Evolutionary conservation across 2,329 filamentous ascomycete genomes (phyloP), one percentile per base, ranked within the genome.

Genomic region (Metarhizium rileyi): DNA sequence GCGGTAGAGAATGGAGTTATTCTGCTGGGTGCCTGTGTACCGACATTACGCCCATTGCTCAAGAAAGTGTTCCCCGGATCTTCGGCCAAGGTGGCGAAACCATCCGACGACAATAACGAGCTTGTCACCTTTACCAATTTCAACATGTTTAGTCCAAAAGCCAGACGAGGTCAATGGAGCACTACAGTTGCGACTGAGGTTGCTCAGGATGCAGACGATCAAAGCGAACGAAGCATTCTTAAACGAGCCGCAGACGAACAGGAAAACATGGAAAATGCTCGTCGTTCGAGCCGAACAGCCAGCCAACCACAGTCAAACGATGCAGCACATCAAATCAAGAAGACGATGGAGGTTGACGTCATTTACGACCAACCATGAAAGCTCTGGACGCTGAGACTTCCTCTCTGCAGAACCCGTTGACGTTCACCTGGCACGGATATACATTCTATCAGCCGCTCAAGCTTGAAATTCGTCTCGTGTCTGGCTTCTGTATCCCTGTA

Each of bases 81-180:
- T 28, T 25, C 47, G 4, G 47, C 40, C 8, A 33, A 18, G 6
- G 47, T 7, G 14, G 38, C 45, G n/a, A 30, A 26, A 43, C 35
- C 38, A 14, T 27, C 40, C 2, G 22, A 41, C 3, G 27, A 41
- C 8, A 18, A 42, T 7, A 45, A 22, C 23, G 23, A 49, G 18
- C 50, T 52, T 22, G 26, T 50, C 5, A 52, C 50, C 3, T 50
- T 49, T 41, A 47, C 50, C 35, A 52, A 49, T 35, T 52, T 50
- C 40, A 47, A 52, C 30, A 26, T 45, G 5, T 50, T 50, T 26
- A 9, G 4, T 43, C 47, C 5, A 44, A 47, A 35, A 45, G 30
- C 18, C 44, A 44, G 28, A 38, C 50, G 47, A 4, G 46, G 47
- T 2, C 50, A 47, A 3, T 50, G 50, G 50, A 49, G 47, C 27